Percentiles rank a stretch among this genome's conserved stretches.
Evolutionary conservation across 306 rosid species (phyloP).

Genomic region (Prunus armeniaca): DNA sequence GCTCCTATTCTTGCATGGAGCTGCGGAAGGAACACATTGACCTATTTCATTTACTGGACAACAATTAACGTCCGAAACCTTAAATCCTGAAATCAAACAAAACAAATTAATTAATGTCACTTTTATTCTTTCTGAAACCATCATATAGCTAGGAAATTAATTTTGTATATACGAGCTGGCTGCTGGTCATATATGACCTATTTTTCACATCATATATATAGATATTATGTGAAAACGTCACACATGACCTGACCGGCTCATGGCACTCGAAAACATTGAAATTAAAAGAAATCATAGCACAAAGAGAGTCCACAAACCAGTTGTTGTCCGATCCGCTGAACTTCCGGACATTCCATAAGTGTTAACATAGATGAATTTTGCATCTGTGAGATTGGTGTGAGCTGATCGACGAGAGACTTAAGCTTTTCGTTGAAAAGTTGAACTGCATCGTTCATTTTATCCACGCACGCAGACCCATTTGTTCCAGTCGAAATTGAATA

Average conservation of each 20-base stretch:
- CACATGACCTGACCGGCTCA: no score
- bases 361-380: constrained; percentile 40
- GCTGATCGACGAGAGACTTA: constrained; percentile 22
- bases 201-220: not conserved
- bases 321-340: not conserved
- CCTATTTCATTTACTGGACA: constrained; percentile 29
- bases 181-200: not conserved
- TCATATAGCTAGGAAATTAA: not conserved
- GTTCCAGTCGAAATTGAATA: constrained; percentile 23
- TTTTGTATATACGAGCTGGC: not conserved
- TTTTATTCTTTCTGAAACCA: not conserved
- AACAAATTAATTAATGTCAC: not conserved
- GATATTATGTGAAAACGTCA: not conserved
- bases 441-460: constrained; percentile 26
- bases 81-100: constrained; percentile 28
- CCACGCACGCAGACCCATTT: constrained; percentile 32
- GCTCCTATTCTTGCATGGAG: constrained; percentile 42
- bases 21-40: constrained; percentile 25
- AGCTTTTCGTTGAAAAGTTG: constrained; percentile 40
- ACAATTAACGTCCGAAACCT: constrained; percentile 25
- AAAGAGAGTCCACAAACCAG: not conserved
- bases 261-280: not conserved
- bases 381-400: constrained; percentile 22
- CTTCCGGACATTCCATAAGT: not conserved
- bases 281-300: not conserved